Conservation (phyloP, 305 asterid genomes). For the Fraxinus baroniana region DNA sequence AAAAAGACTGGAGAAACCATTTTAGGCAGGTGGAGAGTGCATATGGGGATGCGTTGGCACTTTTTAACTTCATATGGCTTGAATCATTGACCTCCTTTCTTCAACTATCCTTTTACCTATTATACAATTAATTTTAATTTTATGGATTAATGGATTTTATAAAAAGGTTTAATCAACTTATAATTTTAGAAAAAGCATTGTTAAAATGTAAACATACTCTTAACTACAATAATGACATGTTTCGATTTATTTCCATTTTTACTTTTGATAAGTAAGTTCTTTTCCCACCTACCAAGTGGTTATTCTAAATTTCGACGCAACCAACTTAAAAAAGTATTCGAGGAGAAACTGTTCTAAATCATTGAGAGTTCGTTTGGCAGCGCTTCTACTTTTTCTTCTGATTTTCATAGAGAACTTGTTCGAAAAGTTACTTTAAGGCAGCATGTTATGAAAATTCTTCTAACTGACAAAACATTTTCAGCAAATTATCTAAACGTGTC, state of each 20-base stretch:
- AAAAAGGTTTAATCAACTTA: too few species aligned
- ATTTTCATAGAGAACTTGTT: too few species aligned
- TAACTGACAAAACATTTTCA: too few species aligned
- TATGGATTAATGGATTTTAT: neutral
- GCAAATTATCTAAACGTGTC: too few species aligned
- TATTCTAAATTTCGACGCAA: too few species aligned
- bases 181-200: too few species aligned
- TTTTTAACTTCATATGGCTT: slow-evolving; percentile 40
- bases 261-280: neutral
- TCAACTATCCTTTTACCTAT: neutral
- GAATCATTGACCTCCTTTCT: slow-evolving; percentile 30
- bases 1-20: slow-evolving; percentile 24
- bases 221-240: too few species aligned
- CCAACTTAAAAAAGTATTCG: neutral
- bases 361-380: neutral
- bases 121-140: neutral
- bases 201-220: too few species aligned
- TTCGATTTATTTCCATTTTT: too few species aligned
- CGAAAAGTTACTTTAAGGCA: too few species aligned
- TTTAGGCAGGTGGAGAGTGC: slow-evolving; percentile 21
- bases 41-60: slow-evolving; percentile 34
- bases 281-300: neutral
- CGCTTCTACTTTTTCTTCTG: too few species aligned
- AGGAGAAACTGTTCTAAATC: neutral
- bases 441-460: too few species aligned